Evolutionary conservation across 139 green algal genomes (phyloP), one percentile per base, ranked within the genome.

Genomic region (Pleodorina starrii): DNA sequence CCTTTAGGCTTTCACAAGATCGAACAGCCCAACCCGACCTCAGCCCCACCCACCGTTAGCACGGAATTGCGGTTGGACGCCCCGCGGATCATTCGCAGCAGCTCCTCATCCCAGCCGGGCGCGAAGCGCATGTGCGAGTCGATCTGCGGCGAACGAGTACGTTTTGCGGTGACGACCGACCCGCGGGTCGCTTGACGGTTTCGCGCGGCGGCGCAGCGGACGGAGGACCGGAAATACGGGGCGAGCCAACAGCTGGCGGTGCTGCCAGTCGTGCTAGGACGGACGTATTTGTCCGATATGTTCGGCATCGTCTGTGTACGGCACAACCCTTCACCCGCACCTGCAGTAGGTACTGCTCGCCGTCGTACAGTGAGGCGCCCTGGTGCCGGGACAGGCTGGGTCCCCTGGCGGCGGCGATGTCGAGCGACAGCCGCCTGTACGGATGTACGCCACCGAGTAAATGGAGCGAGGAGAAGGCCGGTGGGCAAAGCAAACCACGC

Each of bases 71-170:
- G 66, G 12, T 29, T 77, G 16, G 63, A 60, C 29, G 32, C n/a
- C 1, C 4, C 9, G 17, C n/a, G n/a, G 11, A 78, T 40, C 81
- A 87, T 87, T 42, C 63, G 63, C 35, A 78, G 43, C 43, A 87
- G 81, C 81, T 87, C 63, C 63, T 9, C 3, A 32, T 87, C 81
- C 81, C 81, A 87, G n/a, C 63, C 81, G 2, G 29, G 12, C 4
- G 32, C 42, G 43, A 87, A 87, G 38, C 21, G 43, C 63, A 87
- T 78, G 63, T 87, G 81, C 5, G 81, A 79, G 63, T 87, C 81
- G 63, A 87, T 78, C 81, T 87, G 32, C 9, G 17, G 35, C 35
- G 10, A 32, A 21, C n/a, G n/a, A 73, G 63, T 29, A 43, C 23
- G 57, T 11, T 69, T 69, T 23, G 57, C 57, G 23, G 19, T 11